Conservation (phyloP, 305 asterid species). For the Striga hermonthica region DNA sequence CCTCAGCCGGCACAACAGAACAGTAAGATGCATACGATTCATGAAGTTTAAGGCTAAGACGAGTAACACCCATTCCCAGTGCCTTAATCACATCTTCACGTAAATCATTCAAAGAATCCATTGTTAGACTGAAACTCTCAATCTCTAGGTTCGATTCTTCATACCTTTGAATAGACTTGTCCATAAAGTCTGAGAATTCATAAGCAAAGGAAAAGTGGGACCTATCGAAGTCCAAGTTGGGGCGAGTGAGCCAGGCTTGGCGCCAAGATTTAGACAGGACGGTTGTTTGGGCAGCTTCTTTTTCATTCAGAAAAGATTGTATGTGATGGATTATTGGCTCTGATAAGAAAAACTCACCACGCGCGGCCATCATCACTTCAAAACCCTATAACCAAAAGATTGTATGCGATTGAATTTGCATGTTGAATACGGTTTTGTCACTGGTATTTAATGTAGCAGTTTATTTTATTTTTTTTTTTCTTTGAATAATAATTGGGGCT, state of each 20-base stretch:
- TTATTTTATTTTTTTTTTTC: no score
- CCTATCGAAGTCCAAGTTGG: constrained; percentile 14
- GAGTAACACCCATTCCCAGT: no score
- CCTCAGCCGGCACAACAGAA: not conserved
- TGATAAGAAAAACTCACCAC: no score
- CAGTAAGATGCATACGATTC: no score
- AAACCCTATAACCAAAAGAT: no score
- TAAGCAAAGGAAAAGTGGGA: not conserved
- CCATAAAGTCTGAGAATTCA: not conserved
- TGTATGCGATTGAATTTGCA: no score
- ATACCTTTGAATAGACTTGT: constrained; percentile 27
- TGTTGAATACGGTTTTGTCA: no score
- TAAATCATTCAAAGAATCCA: not conserved
- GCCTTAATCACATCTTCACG: no score
- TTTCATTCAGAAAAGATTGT: constrained; percentile 24
- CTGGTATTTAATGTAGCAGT: no score
- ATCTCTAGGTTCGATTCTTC: constrained; percentile 14
- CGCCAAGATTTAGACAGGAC: constrained; percentile 29
- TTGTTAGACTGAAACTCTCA: constrained; percentile 5
- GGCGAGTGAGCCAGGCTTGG: constrained; percentile 32
- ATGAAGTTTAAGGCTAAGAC: no score
- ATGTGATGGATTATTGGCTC: constrained; percentile 30
- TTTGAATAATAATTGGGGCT: no score
- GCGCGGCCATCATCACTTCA: no score
- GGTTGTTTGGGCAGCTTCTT: constrained; percentile 19